A percentile compares a stretch with the other conserved stretches of the same genome.
phyloP scores from a whole-genome alignment of 495 filamentous ascomycete species.

The Lichenothelia convexa region DNA sequence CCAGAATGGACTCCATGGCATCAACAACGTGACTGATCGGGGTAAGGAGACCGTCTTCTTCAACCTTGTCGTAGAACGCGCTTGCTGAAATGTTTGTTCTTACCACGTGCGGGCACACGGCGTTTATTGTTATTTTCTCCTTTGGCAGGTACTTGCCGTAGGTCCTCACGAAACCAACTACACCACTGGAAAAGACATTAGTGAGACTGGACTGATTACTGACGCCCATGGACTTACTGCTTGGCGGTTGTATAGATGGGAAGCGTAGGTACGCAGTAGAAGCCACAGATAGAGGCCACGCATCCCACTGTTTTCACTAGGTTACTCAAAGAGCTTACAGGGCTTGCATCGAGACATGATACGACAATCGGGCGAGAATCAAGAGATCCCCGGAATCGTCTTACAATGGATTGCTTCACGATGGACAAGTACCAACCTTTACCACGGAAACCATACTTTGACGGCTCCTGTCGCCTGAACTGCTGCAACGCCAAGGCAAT shows the following conservation, averaged over 20 bases:
- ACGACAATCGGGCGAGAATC: no score
- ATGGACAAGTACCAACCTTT: constrained; percentile 12
- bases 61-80: constrained; percentile 11
- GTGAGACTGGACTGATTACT: no score
- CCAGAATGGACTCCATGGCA: constrained; percentile 10
- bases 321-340: no score
- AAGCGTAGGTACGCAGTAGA: constrained; percentile 12
- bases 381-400: no score
- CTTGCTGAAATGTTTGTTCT: constrained; percentile 11
- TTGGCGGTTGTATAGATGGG: constrained; percentile 15
- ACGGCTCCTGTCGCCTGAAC: constrained; percentile 12
- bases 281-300: constrained; percentile 14
- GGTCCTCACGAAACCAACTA: constrained; percentile 12
- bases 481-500: constrained; percentile 12
- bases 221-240: constrained; percentile 5
- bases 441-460: constrained; percentile 9
- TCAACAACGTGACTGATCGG: constrained; percentile 11
- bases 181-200: constrained; percentile 9
- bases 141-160: constrained; percentile 15
- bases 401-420: no score
- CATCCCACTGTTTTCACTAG: not conserved
- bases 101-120: constrained; percentile 14
- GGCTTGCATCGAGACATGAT: no score
- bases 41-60: constrained; percentile 5
- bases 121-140: constrained; percentile 14